Base-by-base conservation (phyloP, 2,329 filamentous ascomycete species). In the Pseudocercospora macadamiae region DNA sequence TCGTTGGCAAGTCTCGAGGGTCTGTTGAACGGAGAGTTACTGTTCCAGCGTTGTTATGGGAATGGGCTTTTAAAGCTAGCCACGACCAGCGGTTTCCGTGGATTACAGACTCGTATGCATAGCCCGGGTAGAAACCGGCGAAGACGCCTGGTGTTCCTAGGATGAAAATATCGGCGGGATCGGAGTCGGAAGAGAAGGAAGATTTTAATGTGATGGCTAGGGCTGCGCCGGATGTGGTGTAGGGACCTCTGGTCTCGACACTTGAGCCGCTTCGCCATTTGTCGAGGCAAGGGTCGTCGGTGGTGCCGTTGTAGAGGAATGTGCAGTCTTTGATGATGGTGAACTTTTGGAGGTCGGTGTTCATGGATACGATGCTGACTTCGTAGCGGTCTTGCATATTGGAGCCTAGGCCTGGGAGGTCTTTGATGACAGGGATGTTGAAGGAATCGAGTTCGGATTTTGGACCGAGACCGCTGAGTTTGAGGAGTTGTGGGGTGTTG, bases 331-430 rank as follows among this genome's bases (percentile, higher is more conserved):
- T 75, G 45, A 77, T 70, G 34, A 72, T 54, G 21, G 63, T 59
- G 60, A 75, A 76, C 55, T 75, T 71, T 8, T 66, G 69, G 4
- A 70, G 64, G 9, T 73, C 68, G 51, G 77, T 74, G n/a, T n/a
- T n/a, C n/a, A n/a, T n/a, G 47, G 80, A 80, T 10, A 82, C 76
- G 53, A 82, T 76, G 1, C 79, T 77, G 28, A 86, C 77, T 60
- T 82, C 82, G 42, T 82, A 82, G 45, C 86, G 85, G 67, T 89
- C 86, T 59, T 86, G 77, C 3, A 89, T 77, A 72, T 89, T 86
- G 57, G 80, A 82, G 4, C 87, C 87, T 2, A 90, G 85, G 47
- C 86, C 84, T 1, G 83, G 82, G 0, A 85, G 81, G 61, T 88
- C 79, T 3, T 80, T 76, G 18, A 86, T 64, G 0, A 83, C 73